phyloP scores from a whole-genome alignment of 139 green algal species.

The Diplosphaera chodatii region DNA sequence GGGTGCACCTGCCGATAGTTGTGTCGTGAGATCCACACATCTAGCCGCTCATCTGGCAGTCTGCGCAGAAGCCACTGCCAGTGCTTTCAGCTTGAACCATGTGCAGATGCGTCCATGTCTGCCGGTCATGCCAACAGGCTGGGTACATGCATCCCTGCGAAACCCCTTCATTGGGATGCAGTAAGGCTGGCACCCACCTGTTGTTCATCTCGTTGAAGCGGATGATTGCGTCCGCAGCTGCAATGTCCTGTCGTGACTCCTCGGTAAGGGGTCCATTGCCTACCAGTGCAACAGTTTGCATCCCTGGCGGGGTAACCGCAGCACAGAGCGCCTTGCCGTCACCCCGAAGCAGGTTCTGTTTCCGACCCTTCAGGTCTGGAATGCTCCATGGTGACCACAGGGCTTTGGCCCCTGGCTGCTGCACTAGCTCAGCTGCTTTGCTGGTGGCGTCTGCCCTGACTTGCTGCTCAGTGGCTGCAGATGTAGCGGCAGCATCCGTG shows the following conservation, averaged over 20 bases:
- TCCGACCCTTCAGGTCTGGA: neutral
- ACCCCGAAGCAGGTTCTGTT: neutral
- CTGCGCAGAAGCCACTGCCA: no score
- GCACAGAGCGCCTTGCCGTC: neutral
- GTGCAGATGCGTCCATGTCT: no score
- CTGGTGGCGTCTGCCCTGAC: no score
- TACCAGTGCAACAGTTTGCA: neutral
- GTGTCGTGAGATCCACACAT: neutral
- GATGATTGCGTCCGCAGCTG: neutral
- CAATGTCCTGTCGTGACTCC: neutral
- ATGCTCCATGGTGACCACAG: neutral
- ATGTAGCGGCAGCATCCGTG: no score
- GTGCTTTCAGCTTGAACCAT: no score
- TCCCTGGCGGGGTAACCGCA: neutral
- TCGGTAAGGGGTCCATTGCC: neutral
- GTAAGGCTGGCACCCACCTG: no score
- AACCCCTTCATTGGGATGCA: no score
- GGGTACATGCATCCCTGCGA: no score
- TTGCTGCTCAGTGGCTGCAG: no score
- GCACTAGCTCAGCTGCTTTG: no score
- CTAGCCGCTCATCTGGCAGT: neutral
- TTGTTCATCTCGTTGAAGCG: constrained; percentile 1
- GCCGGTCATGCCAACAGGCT: no score
- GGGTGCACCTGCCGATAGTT: neutral
- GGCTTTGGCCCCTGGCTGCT: neutral